Evolutionary conservation across 495 filamentous ascomycete genomes (phyloP), one percentile per base, ranked within the genome.

Genomic region (Neurospora africana): DNA sequence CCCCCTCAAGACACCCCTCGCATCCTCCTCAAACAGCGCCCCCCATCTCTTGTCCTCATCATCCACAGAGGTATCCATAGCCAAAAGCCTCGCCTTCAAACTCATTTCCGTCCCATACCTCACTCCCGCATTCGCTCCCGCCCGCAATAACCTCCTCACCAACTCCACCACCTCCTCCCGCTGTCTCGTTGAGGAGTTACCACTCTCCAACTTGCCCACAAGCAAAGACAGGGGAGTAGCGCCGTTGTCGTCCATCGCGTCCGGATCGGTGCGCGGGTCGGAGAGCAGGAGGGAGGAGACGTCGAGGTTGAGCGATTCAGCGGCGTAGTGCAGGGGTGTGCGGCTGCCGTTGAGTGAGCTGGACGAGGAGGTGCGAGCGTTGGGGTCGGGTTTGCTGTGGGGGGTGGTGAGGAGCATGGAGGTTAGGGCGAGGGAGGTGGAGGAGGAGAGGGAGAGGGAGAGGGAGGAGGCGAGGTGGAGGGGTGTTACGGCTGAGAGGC

Each of bases 311-410:
- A 72, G 74, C 0, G 68, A 44, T 17, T 68, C 70, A 0, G 47
- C 72, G 6, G 78, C 75, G 71, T 74, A 77, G 39, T 76, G 76
- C 3, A 79, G 47, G 2, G 75, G 74, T 0, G 74, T 77, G 0
- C 72, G 69, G 0, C 75, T 74, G 10, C 23, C 23, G 53, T 5
- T 53, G 9, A 21, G n/a, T 0, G 44, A 40, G 39, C 15, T 17
- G 39, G 39, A 39, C 1, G 7, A 3, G 8, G 21, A 23, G 0
- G 53, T 33, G 3, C 53, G 53, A 9, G 53, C 53, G 27, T 65
- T 65, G 6, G 27, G 9, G 23, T 65, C 53, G 30, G 53, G 6
- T 19, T 65, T 65, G 53, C 13, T 30, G 15, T 9, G 10, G 27
- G 53, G 27, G 15, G 23, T 17, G 2, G 27, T 33, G 0, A 35